Evolutionary conservation across 306 rosid genomes (phyloP).

Genomic region (Quercus parvula): DNA sequence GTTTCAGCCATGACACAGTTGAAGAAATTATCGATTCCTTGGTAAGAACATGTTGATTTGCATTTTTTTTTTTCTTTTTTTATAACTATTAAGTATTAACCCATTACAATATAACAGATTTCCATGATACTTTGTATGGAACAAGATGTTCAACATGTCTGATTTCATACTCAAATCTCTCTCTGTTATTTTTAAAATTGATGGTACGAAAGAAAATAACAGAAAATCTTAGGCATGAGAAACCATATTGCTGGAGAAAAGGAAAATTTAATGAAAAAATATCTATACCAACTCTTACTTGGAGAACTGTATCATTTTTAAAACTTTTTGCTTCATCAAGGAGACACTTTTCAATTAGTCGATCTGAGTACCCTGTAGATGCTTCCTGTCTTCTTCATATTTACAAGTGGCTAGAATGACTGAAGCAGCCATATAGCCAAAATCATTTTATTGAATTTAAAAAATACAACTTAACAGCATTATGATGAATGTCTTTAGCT

Average conservation of each 20-base stretch:
- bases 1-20: conserved; percentile 74
- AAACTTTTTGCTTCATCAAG: background rate
- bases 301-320: no score
- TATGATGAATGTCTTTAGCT: background rate
- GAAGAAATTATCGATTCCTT: conserved; percentile 83
- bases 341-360: background rate
- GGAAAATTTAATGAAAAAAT: background rate
- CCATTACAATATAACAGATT: background rate
- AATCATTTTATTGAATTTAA: no score
- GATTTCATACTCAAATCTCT: background rate
- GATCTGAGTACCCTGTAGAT: background rate
- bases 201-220: background rate
- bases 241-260: background rate
- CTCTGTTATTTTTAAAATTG: background rate
- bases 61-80: background rate
- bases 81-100: conserved; percentile 9
- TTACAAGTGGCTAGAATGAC: no score
- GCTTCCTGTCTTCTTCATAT: no score
- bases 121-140: background rate
- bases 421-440: no score
- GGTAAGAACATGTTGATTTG: conserved; percentile 31
- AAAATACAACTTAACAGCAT: no score
- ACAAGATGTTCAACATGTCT: background rate
- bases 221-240: background rate
- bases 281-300: background rate